Percentiles rank a stretch among this genome's conserved stretches.
Conservation (phyloP, 768 basidiomycete genomes). For the Baorangia bicolor region DNA sequence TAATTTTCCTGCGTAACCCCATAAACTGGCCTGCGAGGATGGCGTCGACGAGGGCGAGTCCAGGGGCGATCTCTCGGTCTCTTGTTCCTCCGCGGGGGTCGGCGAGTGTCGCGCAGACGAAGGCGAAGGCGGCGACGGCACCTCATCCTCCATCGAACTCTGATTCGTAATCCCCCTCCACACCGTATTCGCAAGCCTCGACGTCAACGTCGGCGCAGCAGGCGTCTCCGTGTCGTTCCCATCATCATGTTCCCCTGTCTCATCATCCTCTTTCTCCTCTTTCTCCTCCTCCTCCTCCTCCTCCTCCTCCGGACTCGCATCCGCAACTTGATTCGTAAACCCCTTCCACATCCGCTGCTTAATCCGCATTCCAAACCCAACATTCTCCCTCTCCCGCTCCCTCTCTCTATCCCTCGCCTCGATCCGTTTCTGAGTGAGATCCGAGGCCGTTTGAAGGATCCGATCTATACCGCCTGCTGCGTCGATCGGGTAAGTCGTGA, state of each 20-base stretch:
- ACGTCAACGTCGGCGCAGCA: conserved; percentile 40
- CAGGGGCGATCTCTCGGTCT: conserved; percentile 13
- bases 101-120: conserved; percentile 30
- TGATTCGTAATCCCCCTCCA: conserved; percentile 80
- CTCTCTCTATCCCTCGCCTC: conserved; percentile 34
- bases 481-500: conserved; percentile 64
- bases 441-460: conserved; percentile 64
- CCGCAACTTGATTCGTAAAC: conserved; percentile 51
- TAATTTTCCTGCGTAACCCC: conserved; percentile 72
- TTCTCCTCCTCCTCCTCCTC: conserved; percentile 35
- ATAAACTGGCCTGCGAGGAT: conserved; percentile 44
- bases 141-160: conserved; percentile 65
- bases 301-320: conserved; percentile 33
- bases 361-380: conserved; percentile 55
- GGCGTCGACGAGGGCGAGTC: conserved; percentile 16
- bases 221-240: conserved; percentile 48
- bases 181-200: conserved; percentile 59
- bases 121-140: conserved; percentile 40
- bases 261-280: conserved; percentile 33
- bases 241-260: conserved; percentile 34
- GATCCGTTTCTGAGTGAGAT: conserved; percentile 54
- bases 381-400: conserved; percentile 31
- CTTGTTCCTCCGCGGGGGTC: conserved; percentile 17
- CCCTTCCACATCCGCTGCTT: conserved; percentile 67
- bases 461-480: conserved; percentile 68